A percentile compares a stretch with the other conserved stretches of the same genome.
phyloP scores from a whole-genome alignment of 352 stramenopile genomes.

The Thraustochytrium striatum region DNA sequence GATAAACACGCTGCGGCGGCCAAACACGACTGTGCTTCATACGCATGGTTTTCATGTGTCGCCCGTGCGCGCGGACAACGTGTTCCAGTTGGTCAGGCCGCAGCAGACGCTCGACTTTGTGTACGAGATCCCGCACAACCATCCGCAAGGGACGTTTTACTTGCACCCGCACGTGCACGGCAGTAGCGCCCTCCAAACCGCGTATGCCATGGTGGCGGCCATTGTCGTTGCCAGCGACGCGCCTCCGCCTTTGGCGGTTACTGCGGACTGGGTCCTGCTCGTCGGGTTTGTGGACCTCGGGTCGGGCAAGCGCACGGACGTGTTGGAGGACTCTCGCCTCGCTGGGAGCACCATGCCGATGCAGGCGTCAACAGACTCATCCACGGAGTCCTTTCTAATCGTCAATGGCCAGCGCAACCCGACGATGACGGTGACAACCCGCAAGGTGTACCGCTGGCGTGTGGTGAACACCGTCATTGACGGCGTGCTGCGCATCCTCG shows the following conservation, averaged over 20 bases:
- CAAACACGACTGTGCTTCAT: conserved; percentile 73
- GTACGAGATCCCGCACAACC: conserved; percentile 52
- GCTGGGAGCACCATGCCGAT: conserved; percentile 61
- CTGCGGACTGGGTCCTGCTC: conserved; percentile 36
- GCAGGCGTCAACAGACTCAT: no score
- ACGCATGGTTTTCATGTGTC: conserved; percentile 74
- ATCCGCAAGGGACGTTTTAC: conserved; percentile 54
- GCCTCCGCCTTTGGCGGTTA: conserved; percentile 47
- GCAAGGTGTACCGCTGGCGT: conserved; percentile 63
- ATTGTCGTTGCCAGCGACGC: conserved; percentile 55
- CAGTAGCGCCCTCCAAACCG: conserved; percentile 68
- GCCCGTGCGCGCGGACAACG: conserved; percentile 58
- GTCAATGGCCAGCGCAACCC: conserved; percentile 69
- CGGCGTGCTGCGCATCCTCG: conserved; percentile 61
- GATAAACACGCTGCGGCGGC: conserved; percentile 64
- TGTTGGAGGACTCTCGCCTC: conserved; percentile 59
- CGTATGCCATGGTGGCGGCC: conserved; percentile 63
- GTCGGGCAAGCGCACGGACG: conserved; percentile 61
- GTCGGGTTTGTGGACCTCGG: conserved; percentile 66
- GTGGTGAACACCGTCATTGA: conserved; percentile 65
- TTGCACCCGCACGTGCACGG: conserved; percentile 57
- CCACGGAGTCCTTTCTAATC: conserved; percentile 59
- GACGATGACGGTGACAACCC: conserved; percentile 60
- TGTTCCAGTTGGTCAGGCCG: conserved; percentile 23
- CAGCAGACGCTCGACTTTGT: conserved; percentile 24